phyloP scores from a whole-genome alignment of 305 asterid genomes.

The Andrographis paniculata region DNA sequence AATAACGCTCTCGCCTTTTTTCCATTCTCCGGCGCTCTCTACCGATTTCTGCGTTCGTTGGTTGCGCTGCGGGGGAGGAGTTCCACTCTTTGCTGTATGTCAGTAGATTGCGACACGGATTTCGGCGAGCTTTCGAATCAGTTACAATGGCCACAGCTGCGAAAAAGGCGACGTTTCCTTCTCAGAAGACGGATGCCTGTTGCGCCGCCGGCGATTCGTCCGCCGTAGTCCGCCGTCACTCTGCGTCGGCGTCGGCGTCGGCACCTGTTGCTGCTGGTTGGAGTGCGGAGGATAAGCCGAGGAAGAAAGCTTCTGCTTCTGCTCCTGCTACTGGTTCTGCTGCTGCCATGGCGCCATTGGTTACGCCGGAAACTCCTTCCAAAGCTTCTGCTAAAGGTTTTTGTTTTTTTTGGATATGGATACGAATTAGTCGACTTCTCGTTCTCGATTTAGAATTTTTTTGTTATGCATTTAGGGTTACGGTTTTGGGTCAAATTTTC shows the following conservation, averaged over 20 bases:
- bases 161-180: slow-evolving; percentile 68
- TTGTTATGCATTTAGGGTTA: not conserved
- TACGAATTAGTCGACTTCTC: no score
- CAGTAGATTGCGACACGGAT: slow-evolving; percentile 65
- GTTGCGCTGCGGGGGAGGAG: slow-evolving; percentile 25
- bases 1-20: no score
- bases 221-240: slow-evolving; percentile 44
- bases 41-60: not conserved
- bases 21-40: no score
- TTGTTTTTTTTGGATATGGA: slow-evolving; percentile 3
- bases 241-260: slow-evolving; percentile 22
- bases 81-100: slow-evolving; percentile 70
- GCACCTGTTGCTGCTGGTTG: slow-evolving; percentile 32
- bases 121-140: slow-evolving; percentile 63
- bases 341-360: no score
- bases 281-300: slow-evolving; percentile 36
- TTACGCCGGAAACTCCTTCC: slow-evolving; percentile 45
- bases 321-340: no score
- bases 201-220: slow-evolving; percentile 35
- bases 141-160: slow-evolving; percentile 89
- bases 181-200: slow-evolving; percentile 28
- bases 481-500: not conserved
- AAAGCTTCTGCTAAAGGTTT: slow-evolving; percentile 52
- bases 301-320: slow-evolving; percentile 34
- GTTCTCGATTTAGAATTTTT: no score